Conservation (phyloP, 805 yeast genomes). For the Lipomyces spencermartinsiae region DNA sequence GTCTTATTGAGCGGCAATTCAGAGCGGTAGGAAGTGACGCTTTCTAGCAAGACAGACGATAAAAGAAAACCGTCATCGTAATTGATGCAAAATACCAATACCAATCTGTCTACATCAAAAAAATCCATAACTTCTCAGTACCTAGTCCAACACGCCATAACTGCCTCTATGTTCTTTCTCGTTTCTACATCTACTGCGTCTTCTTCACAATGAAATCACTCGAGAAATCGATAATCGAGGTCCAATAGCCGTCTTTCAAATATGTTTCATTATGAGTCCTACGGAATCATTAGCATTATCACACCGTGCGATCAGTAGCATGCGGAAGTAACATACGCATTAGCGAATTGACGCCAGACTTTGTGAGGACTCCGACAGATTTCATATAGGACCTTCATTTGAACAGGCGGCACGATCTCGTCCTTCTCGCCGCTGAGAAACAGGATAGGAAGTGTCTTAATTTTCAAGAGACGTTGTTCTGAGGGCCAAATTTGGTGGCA, state of each 20-base stretch:
- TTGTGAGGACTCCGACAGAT: constrained; percentile 55
- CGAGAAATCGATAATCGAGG: constrained; percentile 59
- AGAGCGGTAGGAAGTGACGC: too few species aligned
- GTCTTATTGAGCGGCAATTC: too few species aligned
- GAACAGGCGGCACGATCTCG: constrained; percentile 90
- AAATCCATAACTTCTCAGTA: background rate
- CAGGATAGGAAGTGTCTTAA: constrained; percentile 68
- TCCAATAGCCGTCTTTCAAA: constrained; percentile 79
- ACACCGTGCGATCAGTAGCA: background rate
- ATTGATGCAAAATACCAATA: too few species aligned
- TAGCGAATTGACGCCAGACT: constrained; percentile 59
- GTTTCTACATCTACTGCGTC: constrained; percentile 1
- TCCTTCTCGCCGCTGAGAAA: constrained; percentile 77
- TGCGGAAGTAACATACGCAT: constrained; percentile 41
- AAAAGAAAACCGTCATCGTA: too few species aligned
- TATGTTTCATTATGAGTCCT: constrained; percentile 85
- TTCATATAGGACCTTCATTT: constrained; percentile 67
- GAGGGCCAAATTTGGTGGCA: constrained; percentile 88
- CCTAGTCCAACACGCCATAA: background rate
- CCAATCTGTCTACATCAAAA: background rate
- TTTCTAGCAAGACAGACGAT: too few species aligned
- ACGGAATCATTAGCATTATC: background rate
- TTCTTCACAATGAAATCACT: constrained; percentile 31
- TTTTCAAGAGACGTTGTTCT: constrained; percentile 59
- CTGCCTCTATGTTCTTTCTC: background rate